Evolutionary conservation across 305 asterid genomes (phyloP), one percentile per base, ranked within the genome.

Genomic region (Fraxinus ornus): DNA sequence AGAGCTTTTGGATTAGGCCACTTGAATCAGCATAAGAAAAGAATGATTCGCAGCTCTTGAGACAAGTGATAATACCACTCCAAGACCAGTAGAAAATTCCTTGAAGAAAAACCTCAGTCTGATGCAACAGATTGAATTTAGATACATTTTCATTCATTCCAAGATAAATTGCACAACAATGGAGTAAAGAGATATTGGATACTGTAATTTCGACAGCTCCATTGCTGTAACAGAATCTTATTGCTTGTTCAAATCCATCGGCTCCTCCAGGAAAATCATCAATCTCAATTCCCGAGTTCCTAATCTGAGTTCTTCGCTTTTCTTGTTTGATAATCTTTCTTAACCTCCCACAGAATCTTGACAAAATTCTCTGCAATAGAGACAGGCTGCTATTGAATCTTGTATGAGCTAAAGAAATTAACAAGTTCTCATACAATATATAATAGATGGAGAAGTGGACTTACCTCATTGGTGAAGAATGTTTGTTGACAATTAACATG

Each of bases 1-100:
- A 22, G 37, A 93, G 90, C 85, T 82, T 89, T 26, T 89, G 83
- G 10, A 93, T 44, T 0, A 92, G 88, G 64, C 93, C 94, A 71
- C 86, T 90, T 0, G 93, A 81, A 12, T 91, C 92, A 8, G 96
- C 95, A 74, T 24, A 81, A 7, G 77, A 77, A 78, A 88, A 85
- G 86, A 92, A 90, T 2, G 90, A 86, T 75, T 93, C 97, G 47
- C 94, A 88, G 84, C 79, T 86, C 66, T 87, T 90, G 80, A 93
- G 89, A 81, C 90, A 81, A 24, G 86, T 75, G 32, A 93, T 76
- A 35, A 90, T 84, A 49, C 90, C 98, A 70, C 52, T 75, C 95
- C 95, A 92, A 0, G 94, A 83, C 97, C 98, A 91, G 78, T 90
- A 78, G 84, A 90, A 93, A 30, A 93, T 87, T 35, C 89, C 92